Evolutionary conservation across 1,139 yeast species (phyloP).

Genomic region (Candida gigantensis): DNA sequence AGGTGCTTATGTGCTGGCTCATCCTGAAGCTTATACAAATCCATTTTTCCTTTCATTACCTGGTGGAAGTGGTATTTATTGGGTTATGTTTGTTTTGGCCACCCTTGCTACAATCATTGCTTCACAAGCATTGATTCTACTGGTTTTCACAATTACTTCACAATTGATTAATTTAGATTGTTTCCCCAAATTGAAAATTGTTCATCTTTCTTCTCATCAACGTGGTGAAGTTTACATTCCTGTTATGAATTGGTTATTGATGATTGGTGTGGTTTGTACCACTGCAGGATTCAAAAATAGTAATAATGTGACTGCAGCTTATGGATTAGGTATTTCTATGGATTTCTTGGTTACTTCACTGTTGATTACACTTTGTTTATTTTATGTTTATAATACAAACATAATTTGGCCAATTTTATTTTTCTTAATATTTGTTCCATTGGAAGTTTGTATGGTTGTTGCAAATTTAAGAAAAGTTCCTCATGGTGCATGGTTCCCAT

Average conservation of each 20-base stretch:
- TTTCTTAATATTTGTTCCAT: conserved; percentile 42
- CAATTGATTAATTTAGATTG: conserved; percentile 57
- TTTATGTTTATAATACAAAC: conserved; percentile 45
- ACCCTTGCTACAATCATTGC: conserved; percentile 59
- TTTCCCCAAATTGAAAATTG: conserved; percentile 49
- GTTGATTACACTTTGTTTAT: conserved; percentile 45
- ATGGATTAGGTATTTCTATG: conserved; percentile 58
- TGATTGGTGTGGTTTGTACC: conserved; percentile 51
- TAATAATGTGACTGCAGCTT: conserved; percentile 56
- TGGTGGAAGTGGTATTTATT: conserved; percentile 48
- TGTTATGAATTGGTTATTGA: conserved; percentile 45
- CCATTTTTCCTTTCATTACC: conserved; percentile 54
- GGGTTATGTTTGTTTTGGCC: conserved; percentile 56
- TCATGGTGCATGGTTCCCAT: conserved; percentile 63
- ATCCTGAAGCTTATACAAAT: conserved; percentile 42
- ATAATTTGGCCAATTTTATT: conserved; percentile 35
- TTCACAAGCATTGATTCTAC: conserved; percentile 58
- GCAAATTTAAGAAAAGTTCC: conserved; percentile 53
- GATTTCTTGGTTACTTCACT: conserved; percentile 55
- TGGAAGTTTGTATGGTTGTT: conserved; percentile 47
- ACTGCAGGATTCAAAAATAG: conserved; percentile 55
- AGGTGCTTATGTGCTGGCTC: conserved; percentile 47
- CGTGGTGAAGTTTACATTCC: conserved; percentile 56
- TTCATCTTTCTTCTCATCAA: conserved; percentile 45
- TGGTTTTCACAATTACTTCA: conserved; percentile 53